phyloP scores from a whole-genome alignment of 1,284 basidiomycete species.

The Cutaneotrichosporon cyanovorans region DNA sequence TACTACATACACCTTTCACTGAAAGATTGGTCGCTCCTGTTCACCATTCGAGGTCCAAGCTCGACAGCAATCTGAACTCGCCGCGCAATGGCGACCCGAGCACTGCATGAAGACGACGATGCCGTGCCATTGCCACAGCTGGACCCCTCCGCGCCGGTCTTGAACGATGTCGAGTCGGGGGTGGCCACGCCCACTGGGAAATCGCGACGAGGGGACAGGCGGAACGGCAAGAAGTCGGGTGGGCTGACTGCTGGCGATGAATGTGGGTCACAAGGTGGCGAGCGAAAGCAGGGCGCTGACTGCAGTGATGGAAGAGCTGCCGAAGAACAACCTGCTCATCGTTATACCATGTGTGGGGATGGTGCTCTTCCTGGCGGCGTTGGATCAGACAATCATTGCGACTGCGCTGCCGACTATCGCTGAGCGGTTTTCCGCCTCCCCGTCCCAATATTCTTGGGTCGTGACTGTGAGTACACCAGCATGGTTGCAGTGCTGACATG shows the following conservation, averaged over 20 bases:
- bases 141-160: conserved; percentile 8
- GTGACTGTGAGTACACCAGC: conserved; percentile 18
- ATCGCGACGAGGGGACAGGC: background rate
- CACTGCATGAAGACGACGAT: background rate
- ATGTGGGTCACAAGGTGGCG: conserved; percentile 5
- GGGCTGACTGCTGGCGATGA: conserved; percentile 15
- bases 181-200: background rate
- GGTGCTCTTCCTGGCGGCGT: conserved; percentile 37
- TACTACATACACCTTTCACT: too few relatives aligned
- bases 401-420: conserved; percentile 33
- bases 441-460: conserved; percentile 33
- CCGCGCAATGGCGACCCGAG: background rate
- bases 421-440: conserved; percentile 24
- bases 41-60: too few relatives aligned
- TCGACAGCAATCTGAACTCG: too few relatives aligned
- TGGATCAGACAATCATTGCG: conserved; percentile 39
- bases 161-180: conserved; percentile 18
- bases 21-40: too few relatives aligned
- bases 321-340: conserved; percentile 29
- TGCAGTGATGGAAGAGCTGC: conserved; percentile 25
- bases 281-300: conserved; percentile 7
- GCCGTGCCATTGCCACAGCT: background rate
- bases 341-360: conserved; percentile 25
- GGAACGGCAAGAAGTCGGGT: conserved; percentile 6
- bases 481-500: background rate